Base-by-base conservation (phyloP, 768 basidiomycete genomes). In the Cytidiella melzeri region DNA sequence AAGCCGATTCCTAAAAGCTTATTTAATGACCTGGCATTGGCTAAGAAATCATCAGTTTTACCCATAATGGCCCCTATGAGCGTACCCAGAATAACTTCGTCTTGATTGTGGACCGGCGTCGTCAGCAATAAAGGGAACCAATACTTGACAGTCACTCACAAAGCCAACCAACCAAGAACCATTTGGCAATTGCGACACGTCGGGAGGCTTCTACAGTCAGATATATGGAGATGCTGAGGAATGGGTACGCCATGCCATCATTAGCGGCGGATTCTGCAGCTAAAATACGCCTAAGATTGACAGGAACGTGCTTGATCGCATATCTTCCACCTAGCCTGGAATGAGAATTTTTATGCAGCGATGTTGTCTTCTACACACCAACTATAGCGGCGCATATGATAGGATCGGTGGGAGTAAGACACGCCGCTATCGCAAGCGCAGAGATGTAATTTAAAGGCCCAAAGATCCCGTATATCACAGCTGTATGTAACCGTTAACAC, bases 211-310 rank as follows among this genome's bases (percentile, higher is more conserved):
- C 90, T 4, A 92, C 56, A 9, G 83, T 84, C 41, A 98, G 73
- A 64, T 95, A 97, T 9, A 98, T 73, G 2, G 94, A 81, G 45
- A 98, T 74, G 23, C 80, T 78, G 48, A 97, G 72, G 64, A 97
- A 97, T 0, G 93, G 93, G 64, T 94, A 96, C 1, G 94, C 92
- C 12, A 97, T 75, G 1, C 96, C 96, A 57, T 98, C 96, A 65
- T 99, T 99, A 5, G 90, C 84, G 0, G 94, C 96, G 4, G 88
- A 89, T 67, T 98, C 95, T 0, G 90, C 91, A 0, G 87, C 79
- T 5, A 96, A 71, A 38, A 96, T 74, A 20, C 81, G 84, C 24
- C 94, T 81, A 20, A 98, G 73, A 45, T 90, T 84, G 4, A 68
- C 54, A 3, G 87, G 86, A 3, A 91, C 87, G 58, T 90, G 77